These are phyloP conservation scores for Fusarium illudens DNA, from an alignment of 2,329 filamentous ascomycete species.

Conservation along the genomic window DNA sequence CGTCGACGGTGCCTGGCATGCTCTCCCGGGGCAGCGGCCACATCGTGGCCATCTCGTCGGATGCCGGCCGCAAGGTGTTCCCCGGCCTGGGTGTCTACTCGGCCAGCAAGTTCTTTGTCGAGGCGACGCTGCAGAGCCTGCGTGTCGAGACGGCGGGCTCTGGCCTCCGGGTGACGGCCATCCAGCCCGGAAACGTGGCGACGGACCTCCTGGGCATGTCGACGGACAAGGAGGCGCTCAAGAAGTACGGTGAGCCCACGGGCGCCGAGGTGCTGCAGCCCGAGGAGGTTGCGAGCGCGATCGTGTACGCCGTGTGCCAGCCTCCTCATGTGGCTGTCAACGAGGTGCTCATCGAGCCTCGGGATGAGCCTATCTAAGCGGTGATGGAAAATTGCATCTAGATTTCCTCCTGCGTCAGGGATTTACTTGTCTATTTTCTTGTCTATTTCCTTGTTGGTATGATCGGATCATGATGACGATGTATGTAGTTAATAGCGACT, in stretches of 20 bases:
- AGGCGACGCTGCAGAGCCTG: constrained; percentile 78
- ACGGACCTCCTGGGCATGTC: constrained; percentile 79
- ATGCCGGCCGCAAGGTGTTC: constrained; percentile 83
- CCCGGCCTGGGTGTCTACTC: constrained; percentile 84
- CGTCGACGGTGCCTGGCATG: constrained; percentile 75
- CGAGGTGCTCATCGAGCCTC: constrained; percentile 80
- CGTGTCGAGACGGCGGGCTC: constrained; percentile 79
- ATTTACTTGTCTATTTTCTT: constrained; percentile 10
- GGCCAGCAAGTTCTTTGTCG: constrained; percentile 85
- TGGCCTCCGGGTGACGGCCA: constrained; percentile 75
- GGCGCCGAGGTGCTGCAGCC: constrained; percentile 79
- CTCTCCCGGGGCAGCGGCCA: constrained; percentile 73
- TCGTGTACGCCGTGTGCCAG: constrained; percentile 78
- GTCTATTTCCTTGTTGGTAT: constrained; percentile 13
- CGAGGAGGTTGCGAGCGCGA: constrained; percentile 75
- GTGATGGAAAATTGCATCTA: constrained; percentile 23
- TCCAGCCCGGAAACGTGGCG: constrained; percentile 80
- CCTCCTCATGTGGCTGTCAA: constrained; percentile 81
- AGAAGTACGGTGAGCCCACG: constrained; percentile 79
- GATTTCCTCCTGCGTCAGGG: constrained; percentile 22
- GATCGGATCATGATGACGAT: constrained; percentile 33
- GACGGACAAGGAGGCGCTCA: constrained; percentile 77
- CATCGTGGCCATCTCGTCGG: constrained; percentile 83
- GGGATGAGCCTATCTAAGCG: constrained; percentile 75
- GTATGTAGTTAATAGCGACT: constrained; percentile 27